Evolutionary conservation across 352 stramenopile species (phyloP), one percentile per base, ranked within the genome.

Genomic region (Albugo candida): DNA sequence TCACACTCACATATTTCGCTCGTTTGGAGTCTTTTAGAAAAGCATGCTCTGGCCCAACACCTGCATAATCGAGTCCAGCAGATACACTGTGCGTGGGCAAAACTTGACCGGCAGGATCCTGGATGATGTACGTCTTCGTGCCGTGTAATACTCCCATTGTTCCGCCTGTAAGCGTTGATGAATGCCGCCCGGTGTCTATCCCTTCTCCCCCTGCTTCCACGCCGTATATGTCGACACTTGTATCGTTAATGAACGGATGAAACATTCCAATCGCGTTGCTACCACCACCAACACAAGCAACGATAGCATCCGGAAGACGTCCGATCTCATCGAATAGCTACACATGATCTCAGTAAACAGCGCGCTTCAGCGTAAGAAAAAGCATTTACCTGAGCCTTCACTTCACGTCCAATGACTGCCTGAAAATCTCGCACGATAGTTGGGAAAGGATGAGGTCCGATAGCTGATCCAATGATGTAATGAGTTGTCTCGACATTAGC

Each of bases 261-360:
- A 99, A 99, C 64, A 97, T 95, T 48, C 95, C 95, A 48, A 99
- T 98, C n/a, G 95, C 93, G 62, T 99, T 99, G 40, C 84, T 97
- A 43, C 95, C 95, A 48, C 95, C 95, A 16, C 95, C 95, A 16
- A 99, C 95, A 59, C 94, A 98, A 0, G 95, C 95, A 27, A 98
- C 77, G 42, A 99, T 88, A 19, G 92, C 84, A 61, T 98, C 92
- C 0, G 95, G 95, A 4, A 98, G 69, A 34, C 78, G 79, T 2
- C 92, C 93, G 44, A 94, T 85, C 76, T 97, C 95, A 45, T 97
- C 84, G 10, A 95, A 52, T 45, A 97, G 83, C 65, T 54, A 59
- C 44, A 65, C 45, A n/a, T n/a, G n/a, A n/a, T n/a, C n/a, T n/a
- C n/a, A n/a, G n/a, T 42, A 40, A 8, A 31, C 54, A 45, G 5